Base-by-base conservation (phyloP, 2,329 filamentous ascomycete species). In the Ampelomyces quisqualis region DNA sequence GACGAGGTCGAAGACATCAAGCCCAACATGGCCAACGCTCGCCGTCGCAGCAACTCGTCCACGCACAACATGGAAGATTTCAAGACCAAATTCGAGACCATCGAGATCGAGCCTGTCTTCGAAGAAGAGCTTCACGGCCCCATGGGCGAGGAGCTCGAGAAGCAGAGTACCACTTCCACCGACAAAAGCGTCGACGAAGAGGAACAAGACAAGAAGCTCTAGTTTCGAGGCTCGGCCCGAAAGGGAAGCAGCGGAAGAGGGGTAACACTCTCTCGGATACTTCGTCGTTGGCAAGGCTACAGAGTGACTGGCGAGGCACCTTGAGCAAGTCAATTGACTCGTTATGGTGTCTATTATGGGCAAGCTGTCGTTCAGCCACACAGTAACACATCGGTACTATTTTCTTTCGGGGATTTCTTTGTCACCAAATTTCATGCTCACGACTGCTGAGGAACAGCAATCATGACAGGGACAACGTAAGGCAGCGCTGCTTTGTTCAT, bases 41-140 rank as follows among this genome's bases (percentile, higher is more conserved):
- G 91, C 51, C 93, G 91, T 68, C 90, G 88, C 69, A 94, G 88
- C 72, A 97, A 97, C 76, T 91, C 86, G 68, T 90, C 85, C 73
- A 83, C 79, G 61, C 79, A 82, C 62, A 77, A 82, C 58, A 74
- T 88, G 57, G 78, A 80, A 46, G 82, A 90, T 67, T 88, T 95
- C 75, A 94, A 93, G 79, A 95, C 90, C 72, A 98, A 98, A 75
- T 97, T 96, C 68, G 93, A 98, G 72, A 77, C 87, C 57, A 79
- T 89, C 66, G 93, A 97, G 59, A 77, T 81, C 13, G 91, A 97
- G 62, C 90, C 90, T 27, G 87, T 95, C 62, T 95, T 95, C 56
- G 90, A 97, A 69, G 90, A 96, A 71, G 79, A 81, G 39, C 49
- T 93, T 44, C 88, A 94, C 62, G 89, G 88, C 20, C 78, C 84